Conservation (phyloP, 2,329 filamentous ascomycete species). For the Fusarium sp. region DNA sequence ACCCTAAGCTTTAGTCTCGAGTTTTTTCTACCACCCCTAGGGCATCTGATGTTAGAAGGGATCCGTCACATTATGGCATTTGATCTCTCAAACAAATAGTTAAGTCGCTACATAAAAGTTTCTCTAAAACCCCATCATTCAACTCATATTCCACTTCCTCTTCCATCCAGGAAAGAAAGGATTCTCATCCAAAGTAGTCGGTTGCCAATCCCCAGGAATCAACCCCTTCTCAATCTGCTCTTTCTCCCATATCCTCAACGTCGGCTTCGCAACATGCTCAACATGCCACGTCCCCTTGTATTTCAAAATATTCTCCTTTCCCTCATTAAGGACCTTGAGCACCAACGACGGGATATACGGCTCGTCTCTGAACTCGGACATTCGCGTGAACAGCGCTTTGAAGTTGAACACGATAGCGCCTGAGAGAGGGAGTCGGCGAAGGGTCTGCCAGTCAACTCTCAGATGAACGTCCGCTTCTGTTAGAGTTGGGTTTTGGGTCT, state of each 20-base stretch:
- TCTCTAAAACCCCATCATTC: accelerated
- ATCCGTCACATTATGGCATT: too few species aligned
- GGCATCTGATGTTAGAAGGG: too few species aligned
- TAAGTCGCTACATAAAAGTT: not conserved
- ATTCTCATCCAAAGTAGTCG: slow-evolving; percentile 76
- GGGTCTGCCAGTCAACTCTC: slow-evolving; percentile 89
- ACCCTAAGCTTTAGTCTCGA: too few species aligned
- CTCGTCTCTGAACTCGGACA: slow-evolving; percentile 77
- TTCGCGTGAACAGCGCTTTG: slow-evolving; percentile 84
- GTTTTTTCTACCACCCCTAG: too few species aligned
- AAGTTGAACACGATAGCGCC: slow-evolving; percentile 87
- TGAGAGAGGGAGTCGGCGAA: slow-evolving; percentile 81
- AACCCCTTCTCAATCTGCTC: slow-evolving; percentile 75
- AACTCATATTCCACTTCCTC: slow-evolving; percentile 42
- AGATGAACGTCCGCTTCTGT: slow-evolving; percentile 71
- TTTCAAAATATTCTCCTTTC: slow-evolving; percentile 75
- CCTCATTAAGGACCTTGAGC: slow-evolving; percentile 70
- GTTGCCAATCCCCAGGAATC: slow-evolving; percentile 72
- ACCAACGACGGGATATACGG: slow-evolving; percentile 77
- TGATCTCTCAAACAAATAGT: not conserved
- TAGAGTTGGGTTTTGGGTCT: slow-evolving; percentile 68
- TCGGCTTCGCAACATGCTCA: slow-evolving; percentile 77
- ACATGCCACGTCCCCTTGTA: slow-evolving; percentile 88
- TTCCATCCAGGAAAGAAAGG: slow-evolving; percentile 82
- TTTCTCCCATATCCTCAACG: slow-evolving; percentile 70